Base-by-base conservation (phyloP, 1,284 basidiomycete genomes). In the Cutaneotrichosporon sp. region DNA sequence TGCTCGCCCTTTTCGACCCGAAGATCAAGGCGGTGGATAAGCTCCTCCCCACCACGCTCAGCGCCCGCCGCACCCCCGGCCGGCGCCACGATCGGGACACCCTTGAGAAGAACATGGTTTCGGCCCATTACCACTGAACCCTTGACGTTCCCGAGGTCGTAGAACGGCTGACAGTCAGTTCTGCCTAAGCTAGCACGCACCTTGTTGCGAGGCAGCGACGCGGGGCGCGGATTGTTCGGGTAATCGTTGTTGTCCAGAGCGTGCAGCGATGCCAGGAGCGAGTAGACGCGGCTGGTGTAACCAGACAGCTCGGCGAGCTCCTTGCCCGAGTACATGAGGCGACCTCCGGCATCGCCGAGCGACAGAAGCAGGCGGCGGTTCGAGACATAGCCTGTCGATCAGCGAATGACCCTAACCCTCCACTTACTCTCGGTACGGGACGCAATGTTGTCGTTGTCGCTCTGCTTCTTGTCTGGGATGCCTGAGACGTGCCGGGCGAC, bases 271-370 rank as follows among this genome's bases (percentile, higher is more conserved):
- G 92, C 89, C 27, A 97, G 82, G 22, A 98, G 86, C 14, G 88
- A 87, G 80, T 97, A 97, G 5, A 98, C 84, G 49, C 95, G 87
- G 34, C 88, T 89, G 1, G 95, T 97, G 68, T 94, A 88, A 10
- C 95, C 95, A 0, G 93, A 92, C 27, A 98, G 85, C 76, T 97
- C 92, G 46, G 97, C 87, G 2, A 99, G 83, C 70, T 95, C 93
- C 73, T 82, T 83, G 59, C 80, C 81, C 4, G 79, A 80, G 61
- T 81, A 81, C 81, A 82, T 82, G 46, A 97, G 81, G 38, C 93
- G 84, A 2, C 94, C 93, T 22, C 95, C 95, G 0, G 95, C 95
- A 72, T 99, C 95, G 4, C 95, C 94, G 6, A 97, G 86, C 0
- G 94, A 94, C 36, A 98, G 84, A 3, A 98, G 84, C 4, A 98